Evolutionary conservation across 306 rosid species (phyloP), one percentile per base, ranked within the genome.

Genomic region (peach (Prunus persica)): DNA sequence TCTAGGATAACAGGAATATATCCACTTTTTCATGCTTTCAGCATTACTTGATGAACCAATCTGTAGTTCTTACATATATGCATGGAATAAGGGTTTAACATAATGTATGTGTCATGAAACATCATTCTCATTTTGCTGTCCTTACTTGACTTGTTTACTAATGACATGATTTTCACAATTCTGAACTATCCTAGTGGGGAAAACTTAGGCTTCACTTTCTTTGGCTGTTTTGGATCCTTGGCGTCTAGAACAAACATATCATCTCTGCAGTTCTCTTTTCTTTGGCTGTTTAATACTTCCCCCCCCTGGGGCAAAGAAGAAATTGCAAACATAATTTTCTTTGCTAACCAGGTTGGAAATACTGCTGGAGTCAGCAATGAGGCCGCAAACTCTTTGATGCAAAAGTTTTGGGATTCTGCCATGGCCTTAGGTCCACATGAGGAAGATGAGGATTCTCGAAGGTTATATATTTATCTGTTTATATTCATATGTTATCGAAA

Each of bases 401-500:
- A 96, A 77, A 92, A 88, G 74, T 91, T 96, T 79, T 96, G 98
- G 99, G 98, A 96, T 82, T 96, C 99, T 18, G 96, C 99, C 80
- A 87, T 96, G 97, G 84, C 96, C 74, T 87, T 89, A 7, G 67
- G 78, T 76, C 73, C 92, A 56, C 80, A 81, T 78, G 91, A 87
- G 1, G 97, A 93, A 2, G 97, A 92, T 0, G 99, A 92, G 4
- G 97, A 96, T 16, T 78, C 86, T 34, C 90, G 77, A 58, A 96
- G 99, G 99, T 91, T 79, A 34, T 67, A 54, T 38, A 72, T 62
- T 10, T 58, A 22, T 52, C 65, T 81, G 66, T 50, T 50, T 72
- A 45, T n/a, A 69, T 79, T 77, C 67, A 47, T 60, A 13, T 18
- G 43, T 50, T 46, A 28, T 69, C 38, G 3, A 45, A 20, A 55